Conservation (phyloP, 2,329 filamentous ascomycete species). For the Blastomyces silverae region DNA sequence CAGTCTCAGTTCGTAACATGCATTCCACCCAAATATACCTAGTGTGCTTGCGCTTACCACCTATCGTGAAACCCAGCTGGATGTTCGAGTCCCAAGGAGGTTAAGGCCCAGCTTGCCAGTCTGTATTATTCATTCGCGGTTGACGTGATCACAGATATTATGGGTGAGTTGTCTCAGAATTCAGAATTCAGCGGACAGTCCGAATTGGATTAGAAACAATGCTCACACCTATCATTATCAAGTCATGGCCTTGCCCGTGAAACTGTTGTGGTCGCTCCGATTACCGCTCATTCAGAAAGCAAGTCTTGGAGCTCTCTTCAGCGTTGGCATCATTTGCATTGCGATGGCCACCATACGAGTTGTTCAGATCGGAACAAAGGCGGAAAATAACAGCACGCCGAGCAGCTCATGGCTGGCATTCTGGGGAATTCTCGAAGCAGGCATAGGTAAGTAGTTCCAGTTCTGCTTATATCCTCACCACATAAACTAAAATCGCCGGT, state of each 20-base stretch:
- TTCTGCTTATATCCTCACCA: neutral
- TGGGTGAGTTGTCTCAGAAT: constrained; percentile 24
- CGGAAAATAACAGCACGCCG: constrained; percentile 27
- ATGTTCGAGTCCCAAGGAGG: constrained; percentile 28
- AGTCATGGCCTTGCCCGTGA: constrained; percentile 37
- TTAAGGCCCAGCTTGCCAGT: constrained; percentile 30
- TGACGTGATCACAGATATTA: constrained; percentile 34
- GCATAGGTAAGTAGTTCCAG: constrained; percentile 28
- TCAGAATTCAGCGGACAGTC: neutral
- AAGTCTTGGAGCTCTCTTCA: constrained; percentile 28
- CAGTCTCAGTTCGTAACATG: constrained; percentile 22
- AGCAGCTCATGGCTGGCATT: constrained; percentile 34
- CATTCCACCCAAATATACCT: neutral
- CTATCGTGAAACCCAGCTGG: constrained; percentile 17
- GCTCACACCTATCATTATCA: constrained; percentile 2
- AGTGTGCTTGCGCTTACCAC: constrained; percentile 8
- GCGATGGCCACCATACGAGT: constrained; percentile 27
- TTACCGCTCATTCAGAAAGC: constrained; percentile 32
- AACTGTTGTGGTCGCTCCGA: constrained; percentile 34
- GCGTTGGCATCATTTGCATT: constrained; percentile 27
- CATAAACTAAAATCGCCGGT: neutral
- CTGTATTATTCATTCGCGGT: constrained; percentile 35
- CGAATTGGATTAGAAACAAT: neutral
- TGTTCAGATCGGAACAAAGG: constrained; percentile 29
- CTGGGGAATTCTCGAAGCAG: constrained; percentile 34